Evolutionary conservation across 371 early-diverging fungal species (phyloP), one percentile per base, ranked within the genome.

Genomic region (Actinomortierella wolfii): DNA sequence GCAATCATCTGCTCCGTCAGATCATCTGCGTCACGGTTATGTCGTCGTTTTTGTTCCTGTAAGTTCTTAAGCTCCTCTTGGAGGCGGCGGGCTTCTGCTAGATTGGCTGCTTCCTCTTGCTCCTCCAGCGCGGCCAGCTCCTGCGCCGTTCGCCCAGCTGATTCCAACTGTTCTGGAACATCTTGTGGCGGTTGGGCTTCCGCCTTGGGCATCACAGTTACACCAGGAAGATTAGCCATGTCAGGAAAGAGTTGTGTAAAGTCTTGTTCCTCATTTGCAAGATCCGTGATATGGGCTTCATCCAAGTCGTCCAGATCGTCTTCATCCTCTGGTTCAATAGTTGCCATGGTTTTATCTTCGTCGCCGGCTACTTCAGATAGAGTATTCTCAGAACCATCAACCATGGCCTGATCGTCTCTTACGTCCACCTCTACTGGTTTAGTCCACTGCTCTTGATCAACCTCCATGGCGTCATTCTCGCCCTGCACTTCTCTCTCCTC

Each of bases 1-100:
- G 80, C 77, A 24, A 90, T 77, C 92, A 93, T 92, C 25, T 86
- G 81, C 14, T 82, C 74, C 0, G 89, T 89, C 13, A 93, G 62
- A 41, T 85, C 86, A 18, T 86, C 89, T 1, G 89, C 81, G 54
- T 87, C 84, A 2, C 92, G 81, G 60, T 82, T 81, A 17, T 88
- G 86, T 54, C 82, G 82, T 1, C 82, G 76, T 44, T 83, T 82
- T 51, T 86, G 78, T 11, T 68, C 62, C 23, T 79, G 81, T 7
- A 94, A 67, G 3, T 68, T 69, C 25, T 82, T 73, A 64, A 93
- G 73, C 51, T 92, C 92, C 11, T 71, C 54, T 40, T 89, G 61
- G 0, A 92, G 67, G 25, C 83, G 59, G 29, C 76, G 78, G 1
- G 87, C 63, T 76, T 51, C 77, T 63, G 17, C 78, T 51, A 47